Conservation (phyloP, 176 grass and related monocot genomes). For the Raddia guianensis region DNA sequence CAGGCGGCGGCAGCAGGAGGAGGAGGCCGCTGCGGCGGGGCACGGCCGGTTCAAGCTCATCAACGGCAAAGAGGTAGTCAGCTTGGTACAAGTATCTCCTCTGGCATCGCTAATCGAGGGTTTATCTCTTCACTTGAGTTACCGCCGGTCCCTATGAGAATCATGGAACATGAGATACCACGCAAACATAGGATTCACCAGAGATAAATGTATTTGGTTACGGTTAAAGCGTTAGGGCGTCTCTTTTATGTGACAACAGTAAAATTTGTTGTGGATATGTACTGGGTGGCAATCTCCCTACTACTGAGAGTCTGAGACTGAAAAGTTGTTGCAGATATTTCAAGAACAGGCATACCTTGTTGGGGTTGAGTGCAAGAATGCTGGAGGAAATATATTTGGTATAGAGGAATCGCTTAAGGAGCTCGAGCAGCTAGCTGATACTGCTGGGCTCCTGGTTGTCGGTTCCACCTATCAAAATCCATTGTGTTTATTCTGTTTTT, state of each 20-base stretch:
- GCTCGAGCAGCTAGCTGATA: conserved; percentile 86
- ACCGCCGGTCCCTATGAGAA: neutral
- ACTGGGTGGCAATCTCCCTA: neutral
- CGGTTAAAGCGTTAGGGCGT: neutral
- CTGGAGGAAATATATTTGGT: conserved; percentile 56
- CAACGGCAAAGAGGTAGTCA: conserved; percentile 56
- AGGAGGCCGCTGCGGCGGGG: conserved; percentile 39
- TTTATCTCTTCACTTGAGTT: neutral
- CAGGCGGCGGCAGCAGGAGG: conserved; percentile 51
- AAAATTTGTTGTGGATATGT: neutral
- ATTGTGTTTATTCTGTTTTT: neutral
- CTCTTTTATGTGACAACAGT: neutral
- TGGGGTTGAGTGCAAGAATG: conserved; percentile 79
- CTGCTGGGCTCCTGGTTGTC: conserved; percentile 70
- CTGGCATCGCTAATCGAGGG: neutral
- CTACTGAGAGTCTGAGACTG: conserved; percentile 4
- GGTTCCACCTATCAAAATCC: conserved; percentile 61
- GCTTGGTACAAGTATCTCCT: neutral
- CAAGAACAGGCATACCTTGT: conserved; percentile 85
- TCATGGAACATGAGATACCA: neutral
- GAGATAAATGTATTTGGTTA: neutral
- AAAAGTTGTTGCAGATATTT: conserved; percentile 60
- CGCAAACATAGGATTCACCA: neutral
- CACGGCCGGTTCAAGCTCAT: conserved; percentile 56
- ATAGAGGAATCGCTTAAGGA: conserved; percentile 92